Conservation (phyloP, 2,329 filamentous ascomycete genomes). For the Coniochaeta sp. region DNA sequence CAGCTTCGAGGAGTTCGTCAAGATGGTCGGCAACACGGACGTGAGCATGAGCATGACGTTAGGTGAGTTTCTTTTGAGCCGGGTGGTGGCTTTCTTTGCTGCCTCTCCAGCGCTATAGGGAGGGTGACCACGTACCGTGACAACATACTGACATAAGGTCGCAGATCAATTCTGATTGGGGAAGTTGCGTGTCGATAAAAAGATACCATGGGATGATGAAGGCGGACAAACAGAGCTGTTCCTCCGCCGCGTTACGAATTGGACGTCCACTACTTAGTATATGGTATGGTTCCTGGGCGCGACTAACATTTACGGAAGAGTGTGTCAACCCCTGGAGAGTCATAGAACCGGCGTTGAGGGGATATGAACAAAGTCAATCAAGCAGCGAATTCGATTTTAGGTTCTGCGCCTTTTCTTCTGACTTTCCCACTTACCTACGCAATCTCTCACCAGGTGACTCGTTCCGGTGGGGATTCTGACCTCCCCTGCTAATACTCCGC, state of each 20-base stretch:
- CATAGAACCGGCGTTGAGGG: conserved; percentile 2
- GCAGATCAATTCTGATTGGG: neutral
- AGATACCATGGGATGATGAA: conserved; percentile 1
- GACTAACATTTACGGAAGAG: neutral
- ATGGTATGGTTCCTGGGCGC: neutral
- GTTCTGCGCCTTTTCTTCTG: too few relatives aligned
- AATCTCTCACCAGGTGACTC: neutral
- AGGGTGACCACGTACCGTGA: too few relatives aligned
- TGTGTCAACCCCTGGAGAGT: neutral
- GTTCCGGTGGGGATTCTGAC: too few relatives aligned
- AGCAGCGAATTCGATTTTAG: too few relatives aligned
- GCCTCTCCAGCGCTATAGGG: too few relatives aligned
- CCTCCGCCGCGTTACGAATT: neutral
- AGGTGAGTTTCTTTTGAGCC: conserved; percentile 36
- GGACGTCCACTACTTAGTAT: conserved; percentile 1
- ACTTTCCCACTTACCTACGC: neutral
- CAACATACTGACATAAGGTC: neutral
- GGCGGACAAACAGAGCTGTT: neutral
- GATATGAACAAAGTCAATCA: neutral
- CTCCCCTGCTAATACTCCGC: too few relatives aligned
- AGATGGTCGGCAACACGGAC: conserved; percentile 96
- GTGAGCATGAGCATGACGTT: conserved; percentile 70
- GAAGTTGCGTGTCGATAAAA: neutral
- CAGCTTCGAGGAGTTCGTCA: conserved; percentile 96
- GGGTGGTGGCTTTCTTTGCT: neutral